Evolutionary conservation across 176 grass and related monocot genomes (phyloP), one percentile per base, ranked within the genome.

Genomic region (Aegilops longissima): DNA sequence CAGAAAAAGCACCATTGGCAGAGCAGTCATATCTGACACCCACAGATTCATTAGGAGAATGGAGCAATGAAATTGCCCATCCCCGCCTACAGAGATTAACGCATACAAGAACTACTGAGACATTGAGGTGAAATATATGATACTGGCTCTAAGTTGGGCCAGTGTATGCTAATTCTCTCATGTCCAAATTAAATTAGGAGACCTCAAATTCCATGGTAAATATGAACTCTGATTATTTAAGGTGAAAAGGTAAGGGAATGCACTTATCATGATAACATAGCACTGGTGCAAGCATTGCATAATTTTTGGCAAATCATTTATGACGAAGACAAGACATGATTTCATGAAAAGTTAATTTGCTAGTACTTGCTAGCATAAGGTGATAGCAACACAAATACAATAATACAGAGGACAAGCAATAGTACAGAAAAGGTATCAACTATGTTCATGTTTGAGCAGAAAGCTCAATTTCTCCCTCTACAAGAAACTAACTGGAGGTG

Each of bases 401-500:
- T 8, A 9, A 79, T 29, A 70, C 38, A 59, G 58, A 66, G 17
- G 24, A 49, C 3, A 36, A 39, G 66, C 16, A 47, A 74, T 34
- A 38, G 21, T 66, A 27, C 20, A 87, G 24, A 27, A 27, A 27
- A 27, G 27, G 27, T 51, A 27, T 73, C 5, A 29, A 75, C 14
- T 75, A 87, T 38, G 14, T 51, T 82, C 42, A 87, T 51, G 16
- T 54, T 82, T 67, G 45, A 54, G 9, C 12, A 68, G 7, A 80
- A 11, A 85, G 25, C 36, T 76, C 29, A 51, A 34, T 56, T 30
- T 70, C 21, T 63, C 31, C 29, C 80, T 49, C 47, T 21, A 72
- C 30, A 90, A 42, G 14, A 45, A 79, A 66, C 34, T 79, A 83
- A 79, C n/a, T 81, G 33, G 58, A 36, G 78, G 33, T 83, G 18